A percentile compares a stretch with the other conserved stretches of the same genome.
Evolutionary conservation across 805 yeast species (phyloP).

Genomic region (Jamesozyma spencerorum): DNA sequence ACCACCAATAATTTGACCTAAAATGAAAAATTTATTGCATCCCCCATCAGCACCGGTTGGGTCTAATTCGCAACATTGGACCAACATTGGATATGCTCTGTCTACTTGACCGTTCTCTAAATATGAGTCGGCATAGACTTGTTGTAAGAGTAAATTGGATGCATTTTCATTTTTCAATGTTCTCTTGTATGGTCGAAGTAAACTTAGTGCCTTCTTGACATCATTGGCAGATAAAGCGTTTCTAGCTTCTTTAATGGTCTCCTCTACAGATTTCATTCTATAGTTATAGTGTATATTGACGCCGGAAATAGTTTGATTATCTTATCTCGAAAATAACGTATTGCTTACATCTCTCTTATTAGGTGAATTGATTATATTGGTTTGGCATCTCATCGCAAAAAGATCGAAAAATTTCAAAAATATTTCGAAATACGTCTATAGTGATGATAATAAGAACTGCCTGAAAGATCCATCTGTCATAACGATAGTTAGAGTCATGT

Average conservation of each 20-base stretch:
- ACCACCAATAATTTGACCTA: constrained; percentile 90
- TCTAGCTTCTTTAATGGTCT: constrained; percentile 16
- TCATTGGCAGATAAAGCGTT: constrained; percentile 19
- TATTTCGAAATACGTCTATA: too few relatives aligned
- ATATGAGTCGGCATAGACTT: constrained; percentile 63
- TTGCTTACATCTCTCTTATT: not conserved
- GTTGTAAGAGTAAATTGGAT: constrained; percentile 39
- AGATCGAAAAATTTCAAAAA: not conserved
- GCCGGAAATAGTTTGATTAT: too few relatives aligned
- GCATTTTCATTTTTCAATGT: constrained; percentile 15
- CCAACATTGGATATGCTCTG: constrained; percentile 57
- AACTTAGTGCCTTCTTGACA: constrained; percentile 29
- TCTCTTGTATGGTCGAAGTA: constrained; percentile 29
- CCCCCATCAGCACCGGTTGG: constrained; percentile 51
- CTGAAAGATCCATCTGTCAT: too few relatives aligned
- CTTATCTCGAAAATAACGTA: too few relatives aligned
- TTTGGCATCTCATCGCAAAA: constrained; percentile 5
- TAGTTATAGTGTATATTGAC: too few relatives aligned
- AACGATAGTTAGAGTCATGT: too few relatives aligned
- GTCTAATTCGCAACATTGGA: constrained; percentile 57
- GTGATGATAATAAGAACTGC: too few relatives aligned
- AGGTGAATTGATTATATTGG: not conserved
- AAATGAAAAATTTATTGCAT: constrained; percentile 74
- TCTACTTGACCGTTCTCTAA: constrained; percentile 76
- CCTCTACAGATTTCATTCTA: constrained; percentile 13